Evolutionary conservation across 495 filamentous ascomycete species (phyloP), one percentile per base, ranked within the genome.

Genomic region (Evernia prunastri): DNA sequence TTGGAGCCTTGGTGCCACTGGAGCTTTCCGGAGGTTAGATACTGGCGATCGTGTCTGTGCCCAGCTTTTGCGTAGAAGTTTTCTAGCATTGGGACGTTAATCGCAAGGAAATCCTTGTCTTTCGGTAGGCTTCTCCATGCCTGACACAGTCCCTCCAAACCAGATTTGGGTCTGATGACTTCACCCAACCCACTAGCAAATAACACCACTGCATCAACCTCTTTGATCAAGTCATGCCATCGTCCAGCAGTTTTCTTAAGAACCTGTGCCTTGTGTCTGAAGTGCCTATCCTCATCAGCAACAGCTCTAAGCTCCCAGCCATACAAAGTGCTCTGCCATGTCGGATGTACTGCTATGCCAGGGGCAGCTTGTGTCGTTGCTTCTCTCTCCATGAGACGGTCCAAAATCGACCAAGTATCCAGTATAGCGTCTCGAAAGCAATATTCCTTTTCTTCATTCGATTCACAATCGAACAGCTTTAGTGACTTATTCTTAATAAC

Each of bases 1-100:
- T 36, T 37, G 13, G 69, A 68, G 43, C 69, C 69, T 59, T 54
- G 61, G 40, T 72, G 67, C 71, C 69, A 72, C 13, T 66, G 71
- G 11, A 71, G 49, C 0, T 64, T 53, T 0, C 56, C 63, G 36
- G 62, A 64, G 36, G 70, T 66, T 9, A 72, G 54, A 45, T 66
- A 65, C 15, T 58, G 59, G 1, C 58, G 58, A 36, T 40, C 49
- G 2, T 53, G 29, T 29, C 65, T 56, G 33, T 53, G 67, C 6
- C 69, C 69, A 27, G 71, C 71, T 0, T 67, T 59, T 31, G 66
- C 53, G 49, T 69, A 72, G 3, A 72, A 43, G 1, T 58, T 63
- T 27, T 68, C 64, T 9, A 72, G 20, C 5, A 42, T 69, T 11
- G 51, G 60, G 29, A 58, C 59, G 45, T 58, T 60, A 8, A 58